These are phyloP conservation scores for Metrosideros polymorpha DNA, from an alignment of 441 rosid species.

Conservation along the genomic window DNA sequence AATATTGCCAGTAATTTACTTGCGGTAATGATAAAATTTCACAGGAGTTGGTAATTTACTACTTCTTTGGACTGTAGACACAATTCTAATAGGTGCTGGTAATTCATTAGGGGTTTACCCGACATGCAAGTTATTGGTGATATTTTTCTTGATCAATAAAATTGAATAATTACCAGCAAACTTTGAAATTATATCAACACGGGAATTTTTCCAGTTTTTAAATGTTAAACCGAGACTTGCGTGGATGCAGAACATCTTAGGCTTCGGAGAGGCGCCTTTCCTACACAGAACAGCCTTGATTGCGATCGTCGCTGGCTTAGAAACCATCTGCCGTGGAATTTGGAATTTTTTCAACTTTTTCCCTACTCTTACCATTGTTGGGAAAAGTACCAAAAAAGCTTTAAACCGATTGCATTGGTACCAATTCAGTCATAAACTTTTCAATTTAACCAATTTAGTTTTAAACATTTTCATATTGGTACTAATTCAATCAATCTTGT, in stretches of 20 bases:
- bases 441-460: too few relatives aligned
- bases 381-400: too few relatives aligned
- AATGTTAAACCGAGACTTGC: constrained; percentile 72
- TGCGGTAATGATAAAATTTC: not conserved
- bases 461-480: too few relatives aligned
- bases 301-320: constrained; percentile 52
- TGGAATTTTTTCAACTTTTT: constrained; percentile 78
- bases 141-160: too few relatives aligned
- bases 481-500: too few relatives aligned
- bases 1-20: not conserved
- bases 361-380: not conserved
- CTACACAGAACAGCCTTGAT: constrained; percentile 47
- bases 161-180: too few relatives aligned
- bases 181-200: too few relatives aligned
- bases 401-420: too few relatives aligned
- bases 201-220: not conserved
- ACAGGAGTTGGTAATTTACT: not conserved
- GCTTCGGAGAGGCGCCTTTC: constrained; percentile 40
- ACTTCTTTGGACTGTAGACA: not conserved
- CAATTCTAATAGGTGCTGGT: not conserved
- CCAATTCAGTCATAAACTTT: too few relatives aligned
- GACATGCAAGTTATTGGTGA: not conserved
- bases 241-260: constrained; percentile 76
- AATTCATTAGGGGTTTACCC: not conserved
- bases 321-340: constrained; percentile 81